Base-by-base conservation (phyloP, 176 grass and related monocot genomes). In the Raddia guianensis region DNA sequence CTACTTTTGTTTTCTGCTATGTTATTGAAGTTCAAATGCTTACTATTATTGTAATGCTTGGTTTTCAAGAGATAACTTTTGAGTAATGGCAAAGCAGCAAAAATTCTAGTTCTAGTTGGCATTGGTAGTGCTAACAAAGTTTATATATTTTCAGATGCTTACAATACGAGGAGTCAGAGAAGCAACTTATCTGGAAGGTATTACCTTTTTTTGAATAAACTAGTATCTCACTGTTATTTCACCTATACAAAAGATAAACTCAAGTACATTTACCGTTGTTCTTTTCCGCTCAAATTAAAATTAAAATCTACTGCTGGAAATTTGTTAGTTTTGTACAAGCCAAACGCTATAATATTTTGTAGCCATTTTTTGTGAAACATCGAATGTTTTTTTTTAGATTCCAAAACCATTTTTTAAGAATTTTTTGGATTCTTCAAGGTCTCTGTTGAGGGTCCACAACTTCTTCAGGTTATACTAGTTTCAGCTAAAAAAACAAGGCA, bases 151-250 rank as follows among this genome's bases (percentile, higher is more conserved):
- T 66, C 85, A 93, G 91, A 78, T 90, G 87, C 78, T 82, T 68
- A 57, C 81, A 76, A 8, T 87, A 79, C 0, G 78, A 93, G 82
- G 82, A 75, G 62, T 87, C 88, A 65, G 81, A 87, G 81, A 90
- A 93, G 72, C 81, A 87, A 45, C 91, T 93, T 90, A 68, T 70
- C 14, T 49, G 75, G 15, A 93, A 93, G 91, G 91, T 93, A 77
- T 75, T 53, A 53, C 63, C 72, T 84, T 67, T 66, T 87, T 52
- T 48, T 27, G n/a, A 49, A 79, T 68, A 66, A 58, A 42, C 12
- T 79, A 53, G 6, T 47, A 37, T 55, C 52, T 78, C 43, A 15
- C 15, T 68, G 45, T 34, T 63, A n/a, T 33, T 47, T 48, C 53
- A 58, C 72, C 57, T 62, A 49, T 12, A 27, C 65, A 56, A 71